A percentile compares a stretch with the other conserved stretches of the same genome.
Conservation (phyloP, 148 eudicot genomes). For the Bassia scoparia region DNA sequence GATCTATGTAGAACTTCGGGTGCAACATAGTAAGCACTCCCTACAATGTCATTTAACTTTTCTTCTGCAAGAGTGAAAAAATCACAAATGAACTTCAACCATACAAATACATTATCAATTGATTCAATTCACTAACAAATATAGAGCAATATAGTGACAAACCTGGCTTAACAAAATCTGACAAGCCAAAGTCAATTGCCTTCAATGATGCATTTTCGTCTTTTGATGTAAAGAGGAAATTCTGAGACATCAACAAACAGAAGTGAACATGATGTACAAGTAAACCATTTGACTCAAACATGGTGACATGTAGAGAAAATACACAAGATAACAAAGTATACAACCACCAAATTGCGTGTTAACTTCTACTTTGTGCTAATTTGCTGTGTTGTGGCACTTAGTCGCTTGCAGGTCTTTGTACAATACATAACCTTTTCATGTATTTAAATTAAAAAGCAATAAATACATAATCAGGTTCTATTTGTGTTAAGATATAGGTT, state of each 20-base stretch:
- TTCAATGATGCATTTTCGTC: conserved; percentile 76
- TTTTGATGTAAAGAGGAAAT: conserved; percentile 77
- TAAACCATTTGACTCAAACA: background rate
- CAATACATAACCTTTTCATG: too few relatives aligned
- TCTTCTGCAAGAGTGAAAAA: conserved; percentile 50
- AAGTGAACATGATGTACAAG: conserved; percentile 2
- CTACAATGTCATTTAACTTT: conserved; percentile 92
- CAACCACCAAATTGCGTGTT: too few relatives aligned
- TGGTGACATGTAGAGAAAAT: background rate
- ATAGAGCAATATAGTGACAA: conserved; percentile 25
- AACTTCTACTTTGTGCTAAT: too few relatives aligned
- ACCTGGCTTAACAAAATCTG: conserved; percentile 99
- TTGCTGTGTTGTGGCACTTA: too few relatives aligned
- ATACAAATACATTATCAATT: background rate
- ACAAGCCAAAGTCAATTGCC: conserved; percentile 97
- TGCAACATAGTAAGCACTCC: conserved; percentile 96
- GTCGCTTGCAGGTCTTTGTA: too few relatives aligned
- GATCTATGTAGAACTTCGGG: conserved; percentile 98
- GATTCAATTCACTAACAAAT: conserved; percentile 4
- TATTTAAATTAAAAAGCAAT: too few relatives aligned
- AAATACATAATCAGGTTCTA: too few relatives aligned
- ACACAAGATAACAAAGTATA: background rate
- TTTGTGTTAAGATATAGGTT: too few relatives aligned
- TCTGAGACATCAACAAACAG: conserved; percentile 47
- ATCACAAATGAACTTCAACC: background rate